Percentiles rank a stretch among this genome's conserved stretches.
Conservation (phyloP, 345 rosid species). For the Murraya paniculata region DNA sequence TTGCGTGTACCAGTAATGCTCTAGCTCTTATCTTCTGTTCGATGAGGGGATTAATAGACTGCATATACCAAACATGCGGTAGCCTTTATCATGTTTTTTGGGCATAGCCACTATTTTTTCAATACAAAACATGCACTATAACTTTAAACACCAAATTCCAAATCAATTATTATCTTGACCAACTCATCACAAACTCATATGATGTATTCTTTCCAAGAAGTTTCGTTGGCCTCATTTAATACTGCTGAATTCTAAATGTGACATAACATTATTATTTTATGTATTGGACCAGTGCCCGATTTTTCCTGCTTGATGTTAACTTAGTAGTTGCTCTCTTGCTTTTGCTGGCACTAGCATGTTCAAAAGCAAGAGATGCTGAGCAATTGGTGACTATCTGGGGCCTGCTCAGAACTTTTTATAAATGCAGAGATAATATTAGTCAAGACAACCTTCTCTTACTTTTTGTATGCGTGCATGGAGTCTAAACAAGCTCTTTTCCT, state of each 20-base stretch:
- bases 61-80: background rate
- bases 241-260: background rate
- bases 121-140: background rate
- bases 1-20: constrained; percentile 63
- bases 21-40: constrained; percentile 24
- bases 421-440: background rate
- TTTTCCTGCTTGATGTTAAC: background rate
- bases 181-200: background rate
- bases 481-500: constrained; percentile 7
- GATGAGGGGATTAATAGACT: background rate
- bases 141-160: background rate
- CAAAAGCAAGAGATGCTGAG: background rate
- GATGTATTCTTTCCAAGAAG: background rate
- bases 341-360: background rate
- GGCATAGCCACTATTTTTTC: no score
- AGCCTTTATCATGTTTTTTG: background rate
- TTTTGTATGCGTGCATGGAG: background rate
- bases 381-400: background rate
- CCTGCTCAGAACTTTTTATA: background rate
- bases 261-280: background rate
- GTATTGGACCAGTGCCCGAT: background rate
- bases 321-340: background rate
- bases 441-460: background rate
- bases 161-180: background rate
- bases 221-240: background rate